Percentiles rank a stretch among this genome's conserved stretches.
phyloP scores from a whole-genome alignment of 2,329 filamentous ascomycete species.

The Penicillium sp. region DNA sequence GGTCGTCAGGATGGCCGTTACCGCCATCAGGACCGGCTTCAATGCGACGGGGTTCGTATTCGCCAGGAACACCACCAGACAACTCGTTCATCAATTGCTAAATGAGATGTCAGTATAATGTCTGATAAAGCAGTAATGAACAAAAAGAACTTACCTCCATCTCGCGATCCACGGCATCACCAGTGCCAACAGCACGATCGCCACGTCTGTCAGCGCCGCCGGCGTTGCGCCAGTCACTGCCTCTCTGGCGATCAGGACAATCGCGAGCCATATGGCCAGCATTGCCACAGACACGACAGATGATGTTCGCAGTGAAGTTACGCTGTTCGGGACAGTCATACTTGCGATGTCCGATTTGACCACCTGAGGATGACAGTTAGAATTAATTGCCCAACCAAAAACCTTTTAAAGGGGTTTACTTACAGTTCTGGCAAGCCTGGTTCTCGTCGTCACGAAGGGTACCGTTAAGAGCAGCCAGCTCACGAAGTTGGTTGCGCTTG shows the following conservation, averaged over 20 bases:
- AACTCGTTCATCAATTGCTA: constrained; percentile 98
- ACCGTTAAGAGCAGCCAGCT: constrained; percentile 96
- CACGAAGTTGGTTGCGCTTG: constrained; percentile 96
- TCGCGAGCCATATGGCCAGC: constrained; percentile 98
- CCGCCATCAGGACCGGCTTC: constrained; percentile 71
- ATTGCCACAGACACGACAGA: constrained; percentile 96
- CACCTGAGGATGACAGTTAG: constrained; percentile 50
- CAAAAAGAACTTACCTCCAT: constrained; percentile 69
- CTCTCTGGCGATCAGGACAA: constrained; percentile 90
- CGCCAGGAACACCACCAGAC: constrained; percentile 65
- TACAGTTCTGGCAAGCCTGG: constrained; percentile 96
- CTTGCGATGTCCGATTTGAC: constrained; percentile 97
- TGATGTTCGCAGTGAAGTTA: constrained; percentile 99
- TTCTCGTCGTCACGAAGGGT: constrained; percentile 98
- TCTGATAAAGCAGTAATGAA: neutral
- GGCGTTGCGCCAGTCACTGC: constrained; percentile 81
- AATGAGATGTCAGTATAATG: constrained; percentile 42
- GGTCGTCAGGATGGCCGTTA: constrained; percentile 36
- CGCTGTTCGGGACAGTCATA: constrained; percentile 97
- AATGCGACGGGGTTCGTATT: constrained; percentile 70
- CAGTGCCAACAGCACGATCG: constrained; percentile 67
- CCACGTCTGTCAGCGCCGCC: constrained; percentile 51
- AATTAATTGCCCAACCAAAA: neutral
- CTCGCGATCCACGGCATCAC: constrained; percentile 86
- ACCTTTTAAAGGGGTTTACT: constrained; percentile 26